Conservation (phyloP, 164 flowering plant genomes). For the Chimonanthus praecox region DNA sequence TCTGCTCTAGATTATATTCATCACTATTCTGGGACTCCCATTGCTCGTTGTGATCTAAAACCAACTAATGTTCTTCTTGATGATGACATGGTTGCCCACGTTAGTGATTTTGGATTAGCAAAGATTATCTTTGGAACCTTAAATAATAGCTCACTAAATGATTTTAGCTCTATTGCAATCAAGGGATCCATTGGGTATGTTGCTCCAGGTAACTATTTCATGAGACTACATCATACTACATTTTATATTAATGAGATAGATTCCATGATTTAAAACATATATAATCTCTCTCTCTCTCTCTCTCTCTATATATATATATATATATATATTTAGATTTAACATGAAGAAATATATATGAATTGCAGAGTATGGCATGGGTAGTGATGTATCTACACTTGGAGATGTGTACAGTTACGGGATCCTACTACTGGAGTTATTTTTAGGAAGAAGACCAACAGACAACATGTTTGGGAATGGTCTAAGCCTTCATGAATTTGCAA, state of each 20-base stretch:
- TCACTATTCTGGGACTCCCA: constrained; percentile 8
- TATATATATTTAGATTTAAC: background rate
- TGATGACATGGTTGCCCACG: constrained; percentile 11
- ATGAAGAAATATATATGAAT: background rate
- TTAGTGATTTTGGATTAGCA: constrained; percentile 17
- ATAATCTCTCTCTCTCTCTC: background rate
- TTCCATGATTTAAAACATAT: background rate
- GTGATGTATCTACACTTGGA: constrained; percentile 62
- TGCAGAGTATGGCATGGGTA: constrained; percentile 78
- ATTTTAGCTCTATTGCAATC: background rate
- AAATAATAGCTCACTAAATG: background rate
- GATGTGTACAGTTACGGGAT: constrained; percentile 86
- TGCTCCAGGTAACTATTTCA: constrained; percentile 13
- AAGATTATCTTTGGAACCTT: background rate
- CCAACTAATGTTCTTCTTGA: constrained; percentile 22
- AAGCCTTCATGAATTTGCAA: no score
- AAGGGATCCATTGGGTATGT: constrained; percentile 16
- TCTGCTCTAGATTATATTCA: constrained; percentile 31
- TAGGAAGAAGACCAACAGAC: constrained; percentile 49
- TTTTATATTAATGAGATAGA: background rate
- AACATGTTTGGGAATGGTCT: no score
- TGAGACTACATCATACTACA: background rate
- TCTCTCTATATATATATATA: no score
- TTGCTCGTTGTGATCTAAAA: constrained; percentile 16
- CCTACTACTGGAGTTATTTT: constrained; percentile 53